Conservation (phyloP, 306 rosid genomes). For the Prosopis cineraria region DNA sequence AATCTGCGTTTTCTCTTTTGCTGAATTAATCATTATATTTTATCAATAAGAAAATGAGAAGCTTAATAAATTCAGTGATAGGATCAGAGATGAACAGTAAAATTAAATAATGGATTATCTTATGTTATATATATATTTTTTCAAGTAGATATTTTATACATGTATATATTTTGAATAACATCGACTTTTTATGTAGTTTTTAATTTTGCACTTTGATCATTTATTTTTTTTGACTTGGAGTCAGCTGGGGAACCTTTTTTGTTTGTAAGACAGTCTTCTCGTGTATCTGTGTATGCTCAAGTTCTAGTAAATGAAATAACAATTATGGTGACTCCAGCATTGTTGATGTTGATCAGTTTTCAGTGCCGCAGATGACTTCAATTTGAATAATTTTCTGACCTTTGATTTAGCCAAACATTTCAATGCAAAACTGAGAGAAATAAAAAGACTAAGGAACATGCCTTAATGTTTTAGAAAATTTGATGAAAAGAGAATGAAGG, state of each 20-base stretch:
- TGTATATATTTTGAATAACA: background rate
- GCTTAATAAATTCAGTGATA: background rate
- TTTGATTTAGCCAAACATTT: background rate
- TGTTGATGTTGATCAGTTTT: background rate
- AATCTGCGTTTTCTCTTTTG: background rate
- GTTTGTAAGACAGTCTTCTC: background rate
- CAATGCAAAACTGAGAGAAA: slow-evolving; percentile 1
- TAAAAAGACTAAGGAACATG: background rate
- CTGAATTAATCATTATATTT: slow-evolving; percentile 29
- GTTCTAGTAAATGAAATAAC: background rate
- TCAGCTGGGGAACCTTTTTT: background rate
- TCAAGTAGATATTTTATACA: too few relatives aligned
- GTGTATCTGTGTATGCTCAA: background rate
- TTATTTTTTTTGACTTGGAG: background rate
- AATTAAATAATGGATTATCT: background rate
- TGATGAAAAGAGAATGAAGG: background rate
- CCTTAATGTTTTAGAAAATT: background rate
- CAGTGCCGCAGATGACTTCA: background rate
- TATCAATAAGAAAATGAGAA: slow-evolving; percentile 15
- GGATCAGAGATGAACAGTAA: background rate
- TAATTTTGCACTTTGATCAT: background rate
- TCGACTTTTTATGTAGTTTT: background rate
- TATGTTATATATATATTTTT: background rate
- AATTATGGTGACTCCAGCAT: background rate
- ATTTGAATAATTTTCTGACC: background rate